Evolutionary conservation across 148 eudicot species (phyloP), one percentile per base, ranked within the genome.

Genomic region (Vaccinium myrtillus): DNA sequence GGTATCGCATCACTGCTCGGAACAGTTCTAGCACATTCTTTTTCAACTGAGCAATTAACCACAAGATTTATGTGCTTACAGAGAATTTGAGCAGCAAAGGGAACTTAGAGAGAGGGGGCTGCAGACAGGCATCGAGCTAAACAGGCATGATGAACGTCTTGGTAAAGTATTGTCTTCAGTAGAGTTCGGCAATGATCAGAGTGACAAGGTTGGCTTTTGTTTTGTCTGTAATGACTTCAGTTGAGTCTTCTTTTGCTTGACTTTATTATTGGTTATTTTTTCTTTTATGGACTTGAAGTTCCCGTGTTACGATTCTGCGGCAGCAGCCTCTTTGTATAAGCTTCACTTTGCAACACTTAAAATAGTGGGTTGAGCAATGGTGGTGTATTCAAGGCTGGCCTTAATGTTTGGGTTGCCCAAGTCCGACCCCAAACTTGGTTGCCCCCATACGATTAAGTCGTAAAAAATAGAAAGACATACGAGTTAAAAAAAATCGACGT

Each of bases 21-120:
- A 54, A 53, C 67, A 51, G 78, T 83, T 53, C 59, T 54, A 78
- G 27, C 71, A 54, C 56, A 32, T 70, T 70, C 63, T 18, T 83
- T 74, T 69, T 21, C 21, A 12, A 82, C 78, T 58, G 53, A 82
- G 67, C 1, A 19, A 78, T 88, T 74, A 27, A 58, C 15, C 43
- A 79, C 13, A 15, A 49, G 78, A 75, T 80, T 78, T 79, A 39
- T 88, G 77, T 79, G 75, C 80, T 79, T 91, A 80, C 92, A 97
- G 99, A 87, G 98, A 95, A 84, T 95, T 95, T 87, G 98, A 97
- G 93, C 98, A 95, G 92, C 99, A 94, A 90, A 92, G 96, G 83
- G 98, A 94, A 89, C 88, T 89, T 77, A 89, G 92, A 90, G 98
- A 95, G 82, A 91, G 88, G 83, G 96, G 96, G 63, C 86, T 93